These are phyloP conservation scores for Sphaerobolus stellatus DNA, from an alignment of 1,284 basidiomycete species.

Conservation along the genomic window DNA sequence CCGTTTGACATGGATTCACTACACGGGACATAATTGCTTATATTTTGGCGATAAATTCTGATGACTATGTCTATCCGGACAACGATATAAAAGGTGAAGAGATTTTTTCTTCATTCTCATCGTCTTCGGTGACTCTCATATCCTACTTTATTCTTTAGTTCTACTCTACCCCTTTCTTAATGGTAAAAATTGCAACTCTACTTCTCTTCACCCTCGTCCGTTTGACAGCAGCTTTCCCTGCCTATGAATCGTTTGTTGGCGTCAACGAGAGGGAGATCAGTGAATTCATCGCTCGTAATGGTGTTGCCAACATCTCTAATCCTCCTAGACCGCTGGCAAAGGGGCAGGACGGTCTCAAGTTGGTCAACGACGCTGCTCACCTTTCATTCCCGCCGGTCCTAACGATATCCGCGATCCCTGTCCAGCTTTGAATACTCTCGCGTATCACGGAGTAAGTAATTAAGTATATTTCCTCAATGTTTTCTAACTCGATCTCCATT, in stretches of 20 bases:
- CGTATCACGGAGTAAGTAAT: slow-evolving; percentile 1
- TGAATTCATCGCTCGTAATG: neutral
- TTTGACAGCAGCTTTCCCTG: neutral
- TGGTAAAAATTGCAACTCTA: neutral
- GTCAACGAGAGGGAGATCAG: neutral
- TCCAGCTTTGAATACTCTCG: neutral
- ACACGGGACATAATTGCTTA: no score
- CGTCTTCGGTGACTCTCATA: no score
- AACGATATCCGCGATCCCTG: neutral
- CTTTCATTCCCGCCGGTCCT: neutral
- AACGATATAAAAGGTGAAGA: no score
- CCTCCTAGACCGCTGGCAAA: neutral
- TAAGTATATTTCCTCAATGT: no score
- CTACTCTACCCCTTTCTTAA: no score
- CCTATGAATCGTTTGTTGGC: neutral
- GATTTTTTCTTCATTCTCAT: no score
- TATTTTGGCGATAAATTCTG: no score
- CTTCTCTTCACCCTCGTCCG: neutral
- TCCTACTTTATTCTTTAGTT: no score
- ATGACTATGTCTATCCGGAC: no score
- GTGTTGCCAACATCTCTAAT: neutral
- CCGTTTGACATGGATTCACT: no score
- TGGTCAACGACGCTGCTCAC: neutral
- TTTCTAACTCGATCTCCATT: neutral
- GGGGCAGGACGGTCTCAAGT: neutral